Conservation (phyloP, 2,329 filamentous ascomycete genomes). For the Sarocladium oryzae region DNA sequence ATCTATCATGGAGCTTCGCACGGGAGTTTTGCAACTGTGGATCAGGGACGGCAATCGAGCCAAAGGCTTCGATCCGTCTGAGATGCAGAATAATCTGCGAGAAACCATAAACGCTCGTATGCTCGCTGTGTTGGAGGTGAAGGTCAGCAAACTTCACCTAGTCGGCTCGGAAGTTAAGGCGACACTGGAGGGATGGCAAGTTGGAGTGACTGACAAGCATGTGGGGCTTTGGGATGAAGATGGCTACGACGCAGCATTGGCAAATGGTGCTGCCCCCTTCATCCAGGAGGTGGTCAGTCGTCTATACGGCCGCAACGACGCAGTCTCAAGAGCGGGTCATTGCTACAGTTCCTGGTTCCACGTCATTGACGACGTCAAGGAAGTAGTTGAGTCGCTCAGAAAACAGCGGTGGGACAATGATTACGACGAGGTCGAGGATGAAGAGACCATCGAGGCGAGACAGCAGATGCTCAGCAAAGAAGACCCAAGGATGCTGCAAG, state of each 20-base stretch:
- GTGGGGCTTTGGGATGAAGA: constrained; percentile 61
- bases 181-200: constrained; percentile 54
- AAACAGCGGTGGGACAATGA: constrained; percentile 71
- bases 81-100: constrained; percentile 63
- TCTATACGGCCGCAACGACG: constrained; percentile 64
- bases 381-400: constrained; percentile 57
- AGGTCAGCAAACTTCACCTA: constrained; percentile 56
- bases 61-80: constrained; percentile 59
- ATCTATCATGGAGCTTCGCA: constrained; percentile 62
- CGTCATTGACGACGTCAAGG: constrained; percentile 61
- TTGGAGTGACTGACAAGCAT: constrained; percentile 42
- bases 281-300: constrained; percentile 62
- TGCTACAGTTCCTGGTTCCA: constrained; percentile 67
- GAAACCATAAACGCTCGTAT: constrained; percentile 63
- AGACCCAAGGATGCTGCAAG: constrained; percentile 58
- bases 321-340: constrained; percentile 54
- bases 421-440: constrained; percentile 66
- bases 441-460: constrained; percentile 60
- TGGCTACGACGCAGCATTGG: constrained; percentile 58
- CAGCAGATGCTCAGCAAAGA: constrained; percentile 65
- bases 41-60: constrained; percentile 60
- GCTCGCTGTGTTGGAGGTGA: constrained; percentile 53
- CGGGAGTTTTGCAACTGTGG: constrained; percentile 67
- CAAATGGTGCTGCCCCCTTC: constrained; percentile 59
- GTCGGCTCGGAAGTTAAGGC: constrained; percentile 60